Percentiles rank a stretch among this genome's conserved stretches.
Conservation (phyloP, 805 yeast genomes). For the Yarrowia hollandica region DNA sequence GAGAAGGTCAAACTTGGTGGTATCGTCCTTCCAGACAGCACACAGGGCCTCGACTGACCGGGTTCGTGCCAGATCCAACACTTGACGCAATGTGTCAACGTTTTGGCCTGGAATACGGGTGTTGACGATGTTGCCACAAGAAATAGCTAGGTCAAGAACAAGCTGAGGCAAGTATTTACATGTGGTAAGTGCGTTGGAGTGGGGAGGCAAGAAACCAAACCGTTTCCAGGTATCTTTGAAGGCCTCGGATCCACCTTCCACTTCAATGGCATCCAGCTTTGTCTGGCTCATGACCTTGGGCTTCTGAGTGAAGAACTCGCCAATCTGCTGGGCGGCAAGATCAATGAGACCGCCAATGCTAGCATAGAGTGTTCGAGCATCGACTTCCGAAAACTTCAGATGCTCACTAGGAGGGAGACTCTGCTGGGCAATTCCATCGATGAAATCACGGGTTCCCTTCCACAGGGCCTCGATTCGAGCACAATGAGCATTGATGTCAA, state of each 20-base stretch:
- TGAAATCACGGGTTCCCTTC: conserved; percentile 55
- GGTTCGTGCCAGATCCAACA: conserved; percentile 45
- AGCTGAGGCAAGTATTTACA: conserved; percentile 53
- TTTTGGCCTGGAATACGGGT: conserved; percentile 46
- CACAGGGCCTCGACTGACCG: conserved; percentile 51
- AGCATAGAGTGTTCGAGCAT: conserved; percentile 40
- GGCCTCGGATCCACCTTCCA: not conserved
- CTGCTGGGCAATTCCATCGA: conserved; percentile 50
- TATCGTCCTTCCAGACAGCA: conserved; percentile 54
- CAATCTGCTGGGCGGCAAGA: conserved; percentile 36
- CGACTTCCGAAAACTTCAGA: conserved; percentile 43
- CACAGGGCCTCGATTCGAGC: conserved; percentile 53
- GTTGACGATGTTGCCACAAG: conserved; percentile 49
- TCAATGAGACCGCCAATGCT: conserved; percentile 46
- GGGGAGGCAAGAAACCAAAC: conserved; percentile 64
- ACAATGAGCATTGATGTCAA: conserved; percentile 45
- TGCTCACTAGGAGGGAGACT: conserved; percentile 45
- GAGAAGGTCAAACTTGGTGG: conserved; percentile 41
- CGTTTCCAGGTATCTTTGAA: conserved; percentile 32
- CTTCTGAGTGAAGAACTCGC: conserved; percentile 37
- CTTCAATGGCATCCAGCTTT: not conserved
- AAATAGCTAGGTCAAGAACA: conserved; percentile 46
- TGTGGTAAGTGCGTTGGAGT: conserved; percentile 62
- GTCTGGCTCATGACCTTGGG: not conserved
- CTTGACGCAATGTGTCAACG: conserved; percentile 43